These are phyloP conservation scores for Torulaspora gathmanii DNA, from an alignment of 805 yeast genomes.

Conservation along the genomic window DNA sequence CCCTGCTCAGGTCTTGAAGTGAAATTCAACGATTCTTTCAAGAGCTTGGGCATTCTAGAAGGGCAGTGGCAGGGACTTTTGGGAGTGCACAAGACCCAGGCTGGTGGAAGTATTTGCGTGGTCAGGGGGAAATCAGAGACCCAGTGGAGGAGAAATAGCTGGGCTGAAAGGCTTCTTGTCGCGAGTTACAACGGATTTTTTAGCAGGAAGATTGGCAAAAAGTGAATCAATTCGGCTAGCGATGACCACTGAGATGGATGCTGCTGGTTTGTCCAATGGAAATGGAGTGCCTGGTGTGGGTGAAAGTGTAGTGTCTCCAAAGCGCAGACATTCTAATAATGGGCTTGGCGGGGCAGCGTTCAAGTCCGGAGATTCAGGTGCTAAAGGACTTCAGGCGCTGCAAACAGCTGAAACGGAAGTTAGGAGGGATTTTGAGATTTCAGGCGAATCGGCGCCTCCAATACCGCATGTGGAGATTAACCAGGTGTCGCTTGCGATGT, in stretches of 20 bases:
- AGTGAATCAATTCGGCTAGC: background rate
- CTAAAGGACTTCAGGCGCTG: background rate
- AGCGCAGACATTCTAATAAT: slow-evolving; percentile 3
- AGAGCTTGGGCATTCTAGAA: background rate
- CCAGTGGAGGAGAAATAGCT: background rate
- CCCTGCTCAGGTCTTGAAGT: slow-evolving; percentile 4
- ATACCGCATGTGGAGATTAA: slow-evolving; percentile 37
- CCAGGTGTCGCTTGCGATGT: slow-evolving; percentile 31
- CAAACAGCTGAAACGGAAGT: slow-evolving; percentile 3
- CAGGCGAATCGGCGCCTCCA: slow-evolving; percentile 17
- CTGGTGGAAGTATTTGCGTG: background rate
- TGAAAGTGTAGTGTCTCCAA: background rate
- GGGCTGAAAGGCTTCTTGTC: background rate
- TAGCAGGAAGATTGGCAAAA: background rate
- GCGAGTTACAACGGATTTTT: background rate
- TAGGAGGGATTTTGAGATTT: background rate
- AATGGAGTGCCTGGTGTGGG: slow-evolving; percentile 3
- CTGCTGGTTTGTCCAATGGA: slow-evolving; percentile 14
- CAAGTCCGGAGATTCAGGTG: background rate
- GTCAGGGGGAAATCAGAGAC: background rate
- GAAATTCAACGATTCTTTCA: background rate
- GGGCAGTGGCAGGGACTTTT: background rate
- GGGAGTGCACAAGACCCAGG: background rate
- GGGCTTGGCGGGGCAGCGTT: slow-evolving; percentile 3
- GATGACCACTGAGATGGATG: slow-evolving; percentile 23